Evolutionary conservation across 768 basidiomycete genomes (phyloP).

Genomic region (Rhizopogon roseolus): DNA sequence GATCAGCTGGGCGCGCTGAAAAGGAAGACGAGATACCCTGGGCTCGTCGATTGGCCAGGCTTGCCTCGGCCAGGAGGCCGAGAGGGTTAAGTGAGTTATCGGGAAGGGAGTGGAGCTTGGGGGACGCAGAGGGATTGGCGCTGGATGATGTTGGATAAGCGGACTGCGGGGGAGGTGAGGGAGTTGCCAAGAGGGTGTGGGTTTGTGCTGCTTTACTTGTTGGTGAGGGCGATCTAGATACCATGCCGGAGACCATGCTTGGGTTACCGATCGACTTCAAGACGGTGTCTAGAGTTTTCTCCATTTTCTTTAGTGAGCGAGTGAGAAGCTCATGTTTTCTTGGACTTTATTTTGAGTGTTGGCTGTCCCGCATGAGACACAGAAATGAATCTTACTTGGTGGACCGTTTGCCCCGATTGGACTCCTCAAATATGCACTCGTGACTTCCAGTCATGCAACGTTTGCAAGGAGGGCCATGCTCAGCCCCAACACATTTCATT

Average conservation of each 20-base stretch:
- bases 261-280: constrained; percentile 86
- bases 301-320: constrained; percentile 84
- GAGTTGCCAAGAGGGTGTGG: constrained; percentile 53
- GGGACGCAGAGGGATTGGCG: constrained; percentile 46
- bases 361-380: constrained; percentile 18
- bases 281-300: constrained; percentile 88
- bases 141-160: constrained; percentile 18
- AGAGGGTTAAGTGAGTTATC: constrained; percentile 92
- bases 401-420: constrained; percentile 88
- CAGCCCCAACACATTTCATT: constrained; percentile 91
- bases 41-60: constrained; percentile 67
- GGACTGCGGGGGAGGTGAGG: constrained; percentile 45
- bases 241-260: constrained; percentile 69
- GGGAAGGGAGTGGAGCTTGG: constrained; percentile 85
- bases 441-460: constrained; percentile 75
- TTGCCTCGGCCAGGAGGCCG: constrained; percentile 88
- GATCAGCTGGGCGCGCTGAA: constrained; percentile 31
- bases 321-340: constrained; percentile 85
- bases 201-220: constrained; percentile 42
- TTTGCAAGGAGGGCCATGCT: constrained; percentile 89
- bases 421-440: constrained; percentile 96
- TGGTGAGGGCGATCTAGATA: constrained; percentile 80
- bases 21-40: constrained; percentile 41
- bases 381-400: constrained; percentile 52
- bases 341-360: constrained; percentile 27